These are phyloP conservation scores for Wickerhamiella dianesei DNA, from an alignment of 805 yeast genomes.

Conservation along the genomic window DNA sequence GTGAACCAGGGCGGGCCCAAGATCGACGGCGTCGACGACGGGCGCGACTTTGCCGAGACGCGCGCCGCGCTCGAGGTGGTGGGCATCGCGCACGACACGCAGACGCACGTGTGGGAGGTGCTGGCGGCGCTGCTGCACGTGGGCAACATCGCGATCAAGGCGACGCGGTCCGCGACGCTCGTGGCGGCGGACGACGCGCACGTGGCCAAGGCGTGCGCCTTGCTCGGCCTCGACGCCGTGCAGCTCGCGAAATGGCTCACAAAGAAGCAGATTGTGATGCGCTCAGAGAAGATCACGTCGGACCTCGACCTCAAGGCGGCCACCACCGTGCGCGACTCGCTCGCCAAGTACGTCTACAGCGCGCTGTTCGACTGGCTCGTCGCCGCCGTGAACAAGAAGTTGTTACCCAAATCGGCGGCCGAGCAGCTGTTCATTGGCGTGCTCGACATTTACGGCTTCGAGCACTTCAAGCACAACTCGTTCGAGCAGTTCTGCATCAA, in stretches of 20 bases:
- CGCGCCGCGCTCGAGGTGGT: constrained; percentile 63
- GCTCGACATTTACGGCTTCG: constrained; percentile 93
- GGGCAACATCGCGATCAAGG: constrained; percentile 80
- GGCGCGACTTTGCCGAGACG: constrained; percentile 62
- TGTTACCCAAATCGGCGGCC: constrained; percentile 33
- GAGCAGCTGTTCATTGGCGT: constrained; percentile 87
- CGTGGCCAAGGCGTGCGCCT: constrained; percentile 65
- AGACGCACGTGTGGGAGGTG: constrained; percentile 56
- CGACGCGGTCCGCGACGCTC: constrained; percentile 72
- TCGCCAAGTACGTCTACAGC: constrained; percentile 84
- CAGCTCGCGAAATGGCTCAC: constrained; percentile 80
- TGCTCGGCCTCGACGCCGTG: constrained; percentile 64
- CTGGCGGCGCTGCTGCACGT: constrained; percentile 82
- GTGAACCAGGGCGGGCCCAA: constrained; percentile 59
- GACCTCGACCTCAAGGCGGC: constrained; percentile 76
- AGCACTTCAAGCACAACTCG: constrained; percentile 85
- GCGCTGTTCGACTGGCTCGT: constrained; percentile 94
- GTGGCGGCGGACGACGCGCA: constrained; percentile 78
- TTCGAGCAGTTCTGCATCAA: constrained; percentile 96
- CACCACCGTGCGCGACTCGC: constrained; percentile 87
- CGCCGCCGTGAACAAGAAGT: constrained; percentile 62
- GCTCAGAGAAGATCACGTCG: constrained; percentile 81
- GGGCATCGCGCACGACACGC: constrained; percentile 51
- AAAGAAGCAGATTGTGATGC: constrained; percentile 82
- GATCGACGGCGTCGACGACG: constrained; percentile 73